phyloP scores from a whole-genome alignment of 164 flowering plant genomes.

The Magnolia officinalis region DNA sequence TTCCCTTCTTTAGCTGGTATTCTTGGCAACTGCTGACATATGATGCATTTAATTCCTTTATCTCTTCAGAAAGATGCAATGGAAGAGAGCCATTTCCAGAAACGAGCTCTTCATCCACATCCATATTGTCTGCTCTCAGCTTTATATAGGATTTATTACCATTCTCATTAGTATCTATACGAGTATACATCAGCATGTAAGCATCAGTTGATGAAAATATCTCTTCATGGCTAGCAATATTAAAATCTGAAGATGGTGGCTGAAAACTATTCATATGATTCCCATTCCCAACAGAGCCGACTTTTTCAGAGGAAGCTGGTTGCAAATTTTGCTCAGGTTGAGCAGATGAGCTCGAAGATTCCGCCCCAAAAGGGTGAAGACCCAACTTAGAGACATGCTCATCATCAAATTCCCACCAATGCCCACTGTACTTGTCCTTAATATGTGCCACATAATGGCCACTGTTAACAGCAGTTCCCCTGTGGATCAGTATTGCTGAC shows the following conservation, averaged over 20 bases:
- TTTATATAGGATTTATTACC: slow-evolving; percentile 7
- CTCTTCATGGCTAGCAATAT: slow-evolving; percentile 21
- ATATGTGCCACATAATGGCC: slow-evolving; percentile 95
- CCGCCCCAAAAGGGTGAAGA: slow-evolving; percentile 76
- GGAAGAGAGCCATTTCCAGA: slow-evolving; percentile 41
- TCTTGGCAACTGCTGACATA: slow-evolving; percentile 46
- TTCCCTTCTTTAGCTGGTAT: slow-evolving; percentile 56
- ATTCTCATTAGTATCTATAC: slow-evolving; percentile 24
- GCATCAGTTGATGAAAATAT: slow-evolving; percentile 87
- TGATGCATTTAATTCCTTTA: slow-evolving; percentile 46
- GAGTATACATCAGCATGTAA: slow-evolving; percentile 88
- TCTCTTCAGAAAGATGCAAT: slow-evolving; percentile 57
- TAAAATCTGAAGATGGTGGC: slow-evolving; percentile 28
- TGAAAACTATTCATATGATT: slow-evolving; percentile 23
- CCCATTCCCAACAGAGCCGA: slow-evolving; percentile 28
- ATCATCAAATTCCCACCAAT: slow-evolving; percentile 99
- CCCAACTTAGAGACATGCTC: slow-evolving; percentile 83
- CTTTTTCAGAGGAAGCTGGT: slow-evolving; percentile 24
- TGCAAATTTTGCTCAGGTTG: slow-evolving; percentile 33
- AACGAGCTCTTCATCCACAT: slow-evolving; percentile 19
- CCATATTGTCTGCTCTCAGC: slow-evolving; percentile 17
- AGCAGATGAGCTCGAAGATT: slow-evolving; percentile 38
- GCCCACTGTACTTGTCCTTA: slow-evolving; percentile 71
- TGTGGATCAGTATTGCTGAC: slow-evolving; percentile 89
- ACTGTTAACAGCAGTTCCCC: slow-evolving; percentile 89